Evolutionary conservation across 176 grass and related monocot genomes (phyloP).

Genomic region (Alloteropsis semialata): DNA sequence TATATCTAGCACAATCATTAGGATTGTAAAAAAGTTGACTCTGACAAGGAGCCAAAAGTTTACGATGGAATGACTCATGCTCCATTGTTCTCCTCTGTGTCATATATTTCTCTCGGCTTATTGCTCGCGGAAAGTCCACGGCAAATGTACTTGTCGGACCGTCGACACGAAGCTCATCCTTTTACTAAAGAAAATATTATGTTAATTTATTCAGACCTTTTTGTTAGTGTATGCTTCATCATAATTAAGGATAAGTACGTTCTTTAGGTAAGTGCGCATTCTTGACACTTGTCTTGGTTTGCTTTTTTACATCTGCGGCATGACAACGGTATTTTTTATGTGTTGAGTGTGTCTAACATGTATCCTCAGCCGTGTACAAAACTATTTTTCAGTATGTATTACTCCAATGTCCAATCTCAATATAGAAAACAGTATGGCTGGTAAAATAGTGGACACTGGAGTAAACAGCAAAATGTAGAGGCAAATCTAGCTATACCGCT

Average conservation of each 20-base stretch:
- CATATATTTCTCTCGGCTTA: slow-evolving; percentile 6
- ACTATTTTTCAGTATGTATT: too few relatives aligned
- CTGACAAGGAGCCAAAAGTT: slow-evolving; percentile 57
- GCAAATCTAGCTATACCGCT: too few relatives aligned
- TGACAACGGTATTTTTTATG: neutral
- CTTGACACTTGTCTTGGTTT: neutral
- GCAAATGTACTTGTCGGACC: slow-evolving; percentile 10
- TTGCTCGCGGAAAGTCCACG: slow-evolving; percentile 22
- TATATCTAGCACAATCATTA: slow-evolving; percentile 26
- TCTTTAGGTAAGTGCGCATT: neutral
- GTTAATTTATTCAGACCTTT: neutral
- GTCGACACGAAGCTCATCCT: slow-evolving; percentile 1
- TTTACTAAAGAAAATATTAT: neutral
- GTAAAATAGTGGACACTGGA: too few relatives aligned
- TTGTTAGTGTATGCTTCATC: neutral
- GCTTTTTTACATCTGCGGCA: neutral
- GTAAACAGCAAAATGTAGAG: too few relatives aligned
- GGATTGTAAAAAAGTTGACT: slow-evolving; percentile 6
- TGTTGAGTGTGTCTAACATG: too few relatives aligned
- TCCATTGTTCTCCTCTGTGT: slow-evolving; percentile 26
- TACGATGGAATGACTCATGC: slow-evolving; percentile 35
- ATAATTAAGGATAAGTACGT: neutral
- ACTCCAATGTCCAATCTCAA: too few relatives aligned
- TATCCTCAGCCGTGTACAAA: too few relatives aligned
- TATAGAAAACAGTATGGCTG: too few relatives aligned